These are phyloP conservation scores for Dendrostoma leiphaemia DNA, from an alignment of 2,329 filamentous ascomycete genomes.

Conservation along the genomic window DNA sequence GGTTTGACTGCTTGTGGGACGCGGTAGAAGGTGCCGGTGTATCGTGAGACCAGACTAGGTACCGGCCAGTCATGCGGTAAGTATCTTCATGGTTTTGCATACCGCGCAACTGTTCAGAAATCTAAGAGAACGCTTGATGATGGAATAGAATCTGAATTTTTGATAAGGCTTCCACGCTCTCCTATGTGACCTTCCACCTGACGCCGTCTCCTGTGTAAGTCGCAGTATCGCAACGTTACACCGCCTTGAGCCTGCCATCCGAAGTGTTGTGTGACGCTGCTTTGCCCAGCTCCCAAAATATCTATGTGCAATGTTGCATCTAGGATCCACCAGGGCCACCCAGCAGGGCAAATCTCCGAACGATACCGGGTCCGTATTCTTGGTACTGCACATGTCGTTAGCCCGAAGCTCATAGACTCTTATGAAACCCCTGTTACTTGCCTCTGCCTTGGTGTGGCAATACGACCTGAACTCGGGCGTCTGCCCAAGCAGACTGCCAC, in stretches of 20 bases:
- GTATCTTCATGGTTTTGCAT: not conserved
- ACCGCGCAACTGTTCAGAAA: not conserved
- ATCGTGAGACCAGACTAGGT: not conserved
- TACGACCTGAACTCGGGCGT: constrained; percentile 98
- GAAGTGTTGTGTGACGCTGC: not conserved
- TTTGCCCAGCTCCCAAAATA: not conserved
- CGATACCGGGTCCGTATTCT: constrained; percentile 93
- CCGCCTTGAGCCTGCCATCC: not conserved
- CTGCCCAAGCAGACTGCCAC: constrained; percentile 91
- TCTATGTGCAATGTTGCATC: not conserved
- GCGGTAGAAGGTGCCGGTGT: not conserved
- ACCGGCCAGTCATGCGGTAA: not conserved
- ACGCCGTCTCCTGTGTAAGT: not conserved
- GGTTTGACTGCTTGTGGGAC: not conserved
- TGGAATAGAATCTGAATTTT: not conserved
- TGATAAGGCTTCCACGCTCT: not conserved
- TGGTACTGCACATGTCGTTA: constrained; percentile 64
- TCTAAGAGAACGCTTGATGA: not conserved
- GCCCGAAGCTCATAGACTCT: constrained; percentile 1
- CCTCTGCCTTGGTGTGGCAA: constrained; percentile 88
- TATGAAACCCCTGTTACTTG: constrained; percentile 25
- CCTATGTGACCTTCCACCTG: not conserved
- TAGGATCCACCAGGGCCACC: constrained; percentile 86
- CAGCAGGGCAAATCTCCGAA: constrained; percentile 87
- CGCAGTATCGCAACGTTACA: not conserved